Evolutionary conservation across 1,284 basidiomycete genomes (phyloP).

Genomic region (Caloboletus inedulis): DNA sequence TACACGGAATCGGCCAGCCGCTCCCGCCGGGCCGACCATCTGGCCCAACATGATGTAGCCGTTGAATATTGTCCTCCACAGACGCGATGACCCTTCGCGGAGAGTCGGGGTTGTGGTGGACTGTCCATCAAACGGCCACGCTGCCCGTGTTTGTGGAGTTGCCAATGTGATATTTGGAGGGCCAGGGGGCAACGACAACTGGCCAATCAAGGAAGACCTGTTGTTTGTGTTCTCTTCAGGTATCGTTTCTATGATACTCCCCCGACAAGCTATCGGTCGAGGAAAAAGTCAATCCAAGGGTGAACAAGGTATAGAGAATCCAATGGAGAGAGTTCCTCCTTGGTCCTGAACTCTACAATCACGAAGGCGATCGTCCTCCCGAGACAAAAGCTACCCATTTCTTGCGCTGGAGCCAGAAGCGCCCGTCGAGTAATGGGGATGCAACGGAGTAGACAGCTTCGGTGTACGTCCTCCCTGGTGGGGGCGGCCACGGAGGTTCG

Average conservation of each 20-base stretch:
- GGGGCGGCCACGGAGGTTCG: slow-evolving; percentile 77
- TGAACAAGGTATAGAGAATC: neutral
- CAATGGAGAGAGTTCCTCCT: neutral
- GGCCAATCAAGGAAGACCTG: neutral
- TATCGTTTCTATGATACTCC: neutral
- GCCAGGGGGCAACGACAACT: neutral
- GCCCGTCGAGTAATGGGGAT: slow-evolving; percentile 79
- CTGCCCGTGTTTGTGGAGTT: neutral
- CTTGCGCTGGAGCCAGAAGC: slow-evolving; percentile 83
- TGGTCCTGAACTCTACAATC: neutral
- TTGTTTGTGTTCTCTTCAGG: neutral
- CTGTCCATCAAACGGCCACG: neutral
- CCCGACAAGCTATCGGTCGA: neutral
- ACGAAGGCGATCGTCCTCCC: slow-evolving; percentile 96
- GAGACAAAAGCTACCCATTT: slow-evolving; percentile 97
- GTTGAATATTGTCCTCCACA: too few species aligned
- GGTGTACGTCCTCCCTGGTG: slow-evolving; percentile 78
- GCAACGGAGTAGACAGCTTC: slow-evolving; percentile 90
- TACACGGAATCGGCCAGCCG: too few species aligned
- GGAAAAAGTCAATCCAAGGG: slow-evolving; percentile 6
- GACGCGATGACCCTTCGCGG: too few species aligned
- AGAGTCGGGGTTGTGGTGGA: too few species aligned
- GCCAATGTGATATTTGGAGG: neutral
- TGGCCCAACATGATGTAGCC: too few species aligned
- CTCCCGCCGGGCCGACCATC: too few species aligned